Evolutionary conservation across 2,329 filamentous ascomycete genomes (phyloP), one percentile per base, ranked within the genome.

Genomic region (Paracoccidioides lutzii): DNA sequence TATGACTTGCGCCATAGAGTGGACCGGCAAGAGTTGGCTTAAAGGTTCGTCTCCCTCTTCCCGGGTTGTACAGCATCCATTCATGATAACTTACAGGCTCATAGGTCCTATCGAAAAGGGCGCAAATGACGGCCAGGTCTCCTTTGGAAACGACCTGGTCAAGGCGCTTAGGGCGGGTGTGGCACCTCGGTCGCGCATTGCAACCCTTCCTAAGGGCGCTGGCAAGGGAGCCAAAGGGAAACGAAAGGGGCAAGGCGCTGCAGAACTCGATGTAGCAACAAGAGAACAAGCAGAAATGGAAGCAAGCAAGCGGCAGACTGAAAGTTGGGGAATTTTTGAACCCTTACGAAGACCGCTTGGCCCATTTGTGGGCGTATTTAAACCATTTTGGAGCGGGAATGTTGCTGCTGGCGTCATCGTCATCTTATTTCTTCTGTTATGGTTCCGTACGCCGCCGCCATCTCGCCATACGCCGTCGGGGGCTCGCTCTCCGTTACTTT

Each of bases 11-110:
- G 85, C 83, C 2, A 87, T 96, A 45, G 94, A 98, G 66, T 98
- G 94, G 94, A 85, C 85, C 3, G 90, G 90, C 63, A 98, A 97
- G 78, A 96, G 90, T 75, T 98, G 93, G 93, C 75, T 98, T 48
- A 96, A 93, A 75, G 88, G 90, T 94, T 76, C 67, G 76, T 66
- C 59, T 4, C 7, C 4, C 12, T 40, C 46, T 32, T 50, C 3
- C 35, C 30, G 33, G 50, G 55, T 28, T 5, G 5, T 50, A 32
- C 38, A 5, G 52, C 35, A 33, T 12, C 7, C 32, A 38, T 10
- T 10, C 30, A 51, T 57, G 52, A 69, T 76, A 60, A 22, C 77
- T 57, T 38, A 49, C 43, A 8, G 6, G 12, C 52, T 22, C 53
- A 40, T 61, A 95, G 90, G 87, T 59, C 88, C 93, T 2, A 98